Evolutionary conservation across 768 basidiomycete species (phyloP), one percentile per base, ranked within the genome.

Genomic region (Mycena maculata): DNA sequence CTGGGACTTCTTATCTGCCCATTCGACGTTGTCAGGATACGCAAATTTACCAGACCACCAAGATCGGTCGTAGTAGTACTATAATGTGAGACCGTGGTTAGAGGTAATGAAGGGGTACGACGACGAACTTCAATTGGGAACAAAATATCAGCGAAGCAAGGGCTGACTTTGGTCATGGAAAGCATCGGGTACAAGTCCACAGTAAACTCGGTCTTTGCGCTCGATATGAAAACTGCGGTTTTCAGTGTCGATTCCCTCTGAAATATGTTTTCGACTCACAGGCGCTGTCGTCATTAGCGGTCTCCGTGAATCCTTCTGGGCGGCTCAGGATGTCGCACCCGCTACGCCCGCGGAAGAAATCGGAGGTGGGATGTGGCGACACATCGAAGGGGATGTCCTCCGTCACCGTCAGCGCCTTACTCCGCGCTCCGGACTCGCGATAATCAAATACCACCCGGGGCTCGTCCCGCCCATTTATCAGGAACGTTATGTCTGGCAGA

Each of bases 131-230:
- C 50, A 33, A 54, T 63, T n/a, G 65, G 65, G 20, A 67, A 53
- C 1, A 67, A 28, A 6, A 67, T 67, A 16, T 67, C 65, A 12
- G 65, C 42, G 45, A 62, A 67, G 15, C 65, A 67, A 12, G 65
- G 65, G 20, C 20, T 30, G 23, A 56, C 18, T 33, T 55, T 63
- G 6, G 62, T 12, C 53, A 63, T 63, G 18, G 33, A 48, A 11
- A 67, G 54, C 31, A 62, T 28, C 7, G 60, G 65, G n/a, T 56
- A 62, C 4, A 67, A 30, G 50, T 67, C 65, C 16, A 38, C n/a
- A 2, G 65, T 67, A 31, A 67, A 67, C 3, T 47, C 44, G 9
- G 50, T 56, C 15, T 49, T 67, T 1, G 65, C n/a, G 22, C 42
- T 67, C 28, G 58, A 49, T 13, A 48, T 47, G 16, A 61, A 39